Evolutionary conservation across 2,329 filamentous ascomycete genomes (phyloP).

Genomic region (Colletotrichum sidae): DNA sequence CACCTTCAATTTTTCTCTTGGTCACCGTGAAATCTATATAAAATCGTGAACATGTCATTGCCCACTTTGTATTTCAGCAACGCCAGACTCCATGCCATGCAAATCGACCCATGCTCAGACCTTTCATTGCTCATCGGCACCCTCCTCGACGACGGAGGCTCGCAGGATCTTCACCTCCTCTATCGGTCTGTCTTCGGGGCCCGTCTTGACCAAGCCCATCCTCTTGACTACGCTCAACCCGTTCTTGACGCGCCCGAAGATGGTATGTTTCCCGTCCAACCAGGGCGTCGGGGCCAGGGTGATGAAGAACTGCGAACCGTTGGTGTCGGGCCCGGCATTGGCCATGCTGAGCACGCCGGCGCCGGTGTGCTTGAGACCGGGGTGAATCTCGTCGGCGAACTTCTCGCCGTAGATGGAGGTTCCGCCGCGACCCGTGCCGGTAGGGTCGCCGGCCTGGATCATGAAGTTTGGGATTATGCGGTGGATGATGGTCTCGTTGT

Average conservation of each 20-base stretch:
- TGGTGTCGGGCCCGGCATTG: conserved; percentile 92
- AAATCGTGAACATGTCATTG: background rate
- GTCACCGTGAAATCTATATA: background rate
- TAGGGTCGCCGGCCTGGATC: conserved; percentile 94
- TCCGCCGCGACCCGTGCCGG: conserved; percentile 91
- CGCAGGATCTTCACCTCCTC: conserved; percentile 85
- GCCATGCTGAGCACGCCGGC: conserved; percentile 97
- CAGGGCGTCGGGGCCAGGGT: conserved; percentile 94
- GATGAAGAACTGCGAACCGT: conserved; percentile 96
- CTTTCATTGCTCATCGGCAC: conserved; percentile 49
- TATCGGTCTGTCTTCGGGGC: conserved; percentile 80
- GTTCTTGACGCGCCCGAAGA: conserved; percentile 89
- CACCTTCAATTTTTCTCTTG: conserved; percentile 2
- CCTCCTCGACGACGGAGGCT: conserved; percentile 75
- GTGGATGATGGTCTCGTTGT: conserved; percentile 88
- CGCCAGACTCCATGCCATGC: conserved; percentile 35
- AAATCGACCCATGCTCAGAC: background rate
- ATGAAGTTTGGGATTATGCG: conserved; percentile 97
- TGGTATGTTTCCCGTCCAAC: conserved; percentile 97
- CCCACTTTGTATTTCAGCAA: conserved; percentile 7
- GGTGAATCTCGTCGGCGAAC: conserved; percentile 91
- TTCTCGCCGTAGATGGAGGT: conserved; percentile 91
- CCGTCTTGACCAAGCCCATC: conserved; percentile 90
- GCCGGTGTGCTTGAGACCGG: conserved; percentile 87
- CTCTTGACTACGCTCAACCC: conserved; percentile 87